These are phyloP conservation scores for Mycena sp. DNA, from an alignment of 1,284 basidiomycete genomes.

Conservation along the genomic window DNA sequence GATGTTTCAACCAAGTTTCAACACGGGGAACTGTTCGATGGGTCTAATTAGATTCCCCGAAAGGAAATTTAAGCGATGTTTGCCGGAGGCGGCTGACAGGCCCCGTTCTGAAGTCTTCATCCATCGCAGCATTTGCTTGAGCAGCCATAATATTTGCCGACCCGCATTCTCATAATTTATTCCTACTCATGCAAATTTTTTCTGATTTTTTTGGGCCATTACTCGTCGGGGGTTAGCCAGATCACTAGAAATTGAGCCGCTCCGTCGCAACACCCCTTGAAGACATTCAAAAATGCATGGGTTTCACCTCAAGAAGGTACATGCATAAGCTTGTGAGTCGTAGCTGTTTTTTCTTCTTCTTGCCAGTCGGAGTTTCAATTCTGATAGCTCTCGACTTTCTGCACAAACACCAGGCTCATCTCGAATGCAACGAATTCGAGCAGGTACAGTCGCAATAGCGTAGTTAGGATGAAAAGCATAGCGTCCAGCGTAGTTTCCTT, in stretches of 20 bases:
- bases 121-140: not conserved
- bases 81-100: not conserved
- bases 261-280: not conserved
- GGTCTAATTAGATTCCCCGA: too few species aligned
- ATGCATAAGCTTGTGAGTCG: not conserved
- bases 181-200: not conserved
- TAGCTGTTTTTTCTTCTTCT: not conserved
- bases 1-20: too few species aligned
- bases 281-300: not conserved
- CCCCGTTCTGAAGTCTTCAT: not conserved
- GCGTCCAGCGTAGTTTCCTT: not conserved
- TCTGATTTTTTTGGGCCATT: not conserved
- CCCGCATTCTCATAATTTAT: slow-evolving; percentile 3
- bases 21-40: too few species aligned
- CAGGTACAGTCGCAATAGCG: not conserved
- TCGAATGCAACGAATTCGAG: not conserved
- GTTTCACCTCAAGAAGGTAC: not conserved
- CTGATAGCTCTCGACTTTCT: not conserved
- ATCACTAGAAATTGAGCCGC: not conserved
- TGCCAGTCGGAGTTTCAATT: too few species aligned
- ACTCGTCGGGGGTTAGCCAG: not conserved
- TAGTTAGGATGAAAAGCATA: not conserved
- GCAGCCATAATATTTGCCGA: not conserved
- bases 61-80: slow-evolving; percentile 2
- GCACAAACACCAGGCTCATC: not conserved